These are phyloP conservation scores for Kazachstania sp. DNA, from an alignment of 1,139 yeast species.

Conservation along the genomic window DNA sequence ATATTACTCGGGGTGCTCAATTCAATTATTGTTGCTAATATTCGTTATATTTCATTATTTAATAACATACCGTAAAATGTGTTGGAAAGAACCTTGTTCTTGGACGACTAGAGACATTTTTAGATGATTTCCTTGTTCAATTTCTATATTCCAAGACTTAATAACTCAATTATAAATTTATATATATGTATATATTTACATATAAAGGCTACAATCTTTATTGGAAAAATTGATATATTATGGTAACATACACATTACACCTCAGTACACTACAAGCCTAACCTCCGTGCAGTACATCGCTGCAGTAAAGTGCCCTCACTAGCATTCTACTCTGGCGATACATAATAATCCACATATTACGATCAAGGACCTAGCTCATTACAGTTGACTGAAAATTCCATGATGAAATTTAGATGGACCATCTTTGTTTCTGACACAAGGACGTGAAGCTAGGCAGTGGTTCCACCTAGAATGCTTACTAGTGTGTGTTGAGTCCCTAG, in stretches of 20 bases:
- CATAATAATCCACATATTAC: no score
- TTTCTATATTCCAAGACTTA: background rate
- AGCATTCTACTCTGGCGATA: no score
- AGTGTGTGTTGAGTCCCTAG: no score
- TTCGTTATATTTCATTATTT: background rate
- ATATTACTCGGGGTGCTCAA: background rate
- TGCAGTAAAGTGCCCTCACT: background rate
- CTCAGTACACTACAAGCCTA: background rate
- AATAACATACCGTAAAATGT: conserved; percentile 93
- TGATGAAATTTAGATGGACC: no score
- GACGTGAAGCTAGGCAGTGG: no score
- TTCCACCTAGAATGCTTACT: no score
- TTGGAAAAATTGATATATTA: background rate
- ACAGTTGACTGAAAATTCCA: no score
- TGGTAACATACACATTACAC: background rate
- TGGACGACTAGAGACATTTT: conserved; percentile 79
- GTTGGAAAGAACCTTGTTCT: conserved; percentile 99
- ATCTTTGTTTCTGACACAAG: no score
- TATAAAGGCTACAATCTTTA: background rate
- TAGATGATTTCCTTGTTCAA: conserved; percentile 3
- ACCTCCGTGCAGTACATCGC: background rate
- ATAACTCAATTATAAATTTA: background rate
- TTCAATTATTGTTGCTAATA: background rate
- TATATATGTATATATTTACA: background rate
- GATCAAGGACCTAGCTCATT: no score